Base-by-base conservation (phyloP, 352 stramenopile genomes). In the Phytophthora vignae region DNA sequence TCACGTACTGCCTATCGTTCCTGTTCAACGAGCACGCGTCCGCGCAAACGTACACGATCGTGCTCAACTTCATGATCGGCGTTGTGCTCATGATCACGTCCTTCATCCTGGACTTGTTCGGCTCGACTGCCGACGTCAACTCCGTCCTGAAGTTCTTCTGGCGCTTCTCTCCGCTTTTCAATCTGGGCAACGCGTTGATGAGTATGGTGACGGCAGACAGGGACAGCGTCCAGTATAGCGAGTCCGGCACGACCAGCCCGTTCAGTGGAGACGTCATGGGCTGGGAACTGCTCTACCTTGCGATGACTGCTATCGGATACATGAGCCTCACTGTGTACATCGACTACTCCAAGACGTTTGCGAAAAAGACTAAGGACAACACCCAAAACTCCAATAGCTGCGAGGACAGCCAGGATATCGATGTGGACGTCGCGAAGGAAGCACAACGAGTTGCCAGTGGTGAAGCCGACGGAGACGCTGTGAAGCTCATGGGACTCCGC, bases 1-100 rank as follows among this genome's bases (percentile, higher is more conserved):
- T 86, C 66, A 85, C 73, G 17, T 90, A 89, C 67, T 82, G 69
- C 64, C 36, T 89, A 33, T 89, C 84, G 33, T 90, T 85, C 68
- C 33, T 88, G 52, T 90, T 87, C 70, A 77, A 82, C 50, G 80
- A 89, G n/a, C 76, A 82, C 31, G 77, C 82, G 11, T 69, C 72
- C 10, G 77, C 84, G 15, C 84, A 91, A 67, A 90, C 72, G 19
- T 88, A 85, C 64, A 87, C 79, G 21, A 82, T 90, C 65, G 81
- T 85, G 66, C 71, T 82, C 71, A 88, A 90, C 72, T 87, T 91
- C 21, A 58, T 85, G 42, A 66, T 90, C 27, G 82, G 84, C 14
- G 67, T 87, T 6, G 61, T 86, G 8, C 49, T 91, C 11, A 84
- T 91, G 73, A 72, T 87, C 8, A 55, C 84, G 8, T 90, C 82